A percentile compares a stretch with the other conserved stretches of the same genome.
Evolutionary conservation across 1,284 basidiomycete genomes (phyloP).

Genomic region (Cutaneotrichosporon dermatis): DNA sequence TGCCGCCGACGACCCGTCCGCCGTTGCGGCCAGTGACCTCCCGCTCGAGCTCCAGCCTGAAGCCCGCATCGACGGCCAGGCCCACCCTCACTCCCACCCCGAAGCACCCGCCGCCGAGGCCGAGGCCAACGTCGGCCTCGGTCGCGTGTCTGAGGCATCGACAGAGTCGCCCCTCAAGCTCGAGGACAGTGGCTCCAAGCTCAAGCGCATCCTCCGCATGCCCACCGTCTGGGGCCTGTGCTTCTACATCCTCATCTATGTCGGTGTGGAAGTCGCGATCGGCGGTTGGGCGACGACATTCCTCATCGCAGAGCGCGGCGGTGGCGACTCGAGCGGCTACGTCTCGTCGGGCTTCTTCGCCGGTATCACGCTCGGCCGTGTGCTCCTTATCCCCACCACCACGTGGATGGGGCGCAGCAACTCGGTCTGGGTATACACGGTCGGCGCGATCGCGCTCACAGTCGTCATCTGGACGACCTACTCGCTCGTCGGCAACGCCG

Average conservation of each 20-base stretch:
- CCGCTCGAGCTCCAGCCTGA: background rate
- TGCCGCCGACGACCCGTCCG: background rate
- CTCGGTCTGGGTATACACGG: constrained; percentile 35
- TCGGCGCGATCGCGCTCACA: constrained; percentile 51
- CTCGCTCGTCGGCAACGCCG: constrained; percentile 58
- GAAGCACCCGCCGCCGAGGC: background rate
- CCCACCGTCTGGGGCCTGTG: constrained; percentile 36
- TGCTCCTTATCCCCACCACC: constrained; percentile 43
- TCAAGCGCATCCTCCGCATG: constrained; percentile 37
- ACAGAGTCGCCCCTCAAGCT: background rate
- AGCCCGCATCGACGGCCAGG: background rate
- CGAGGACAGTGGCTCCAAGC: constrained; percentile 30
- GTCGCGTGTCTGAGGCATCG: background rate
- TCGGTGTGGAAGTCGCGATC: constrained; percentile 42
- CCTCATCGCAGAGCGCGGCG: constrained; percentile 38
- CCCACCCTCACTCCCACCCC: background rate
- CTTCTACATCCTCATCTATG: constrained; percentile 40
- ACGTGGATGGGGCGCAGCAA: constrained; percentile 32
- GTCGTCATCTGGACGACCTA: constrained; percentile 62
- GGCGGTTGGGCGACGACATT: constrained; percentile 46
- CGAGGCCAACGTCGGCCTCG: background rate
- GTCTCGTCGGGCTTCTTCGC: constrained; percentile 45
- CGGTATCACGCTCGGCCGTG: constrained; percentile 41
- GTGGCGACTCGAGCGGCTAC: constrained; percentile 35
- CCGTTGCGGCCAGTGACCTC: background rate